Evolutionary conservation across 1,284 basidiomycete species (phyloP), one percentile per base, ranked within the genome.

Genomic region (Sanghuangporus sanghuang): DNA sequence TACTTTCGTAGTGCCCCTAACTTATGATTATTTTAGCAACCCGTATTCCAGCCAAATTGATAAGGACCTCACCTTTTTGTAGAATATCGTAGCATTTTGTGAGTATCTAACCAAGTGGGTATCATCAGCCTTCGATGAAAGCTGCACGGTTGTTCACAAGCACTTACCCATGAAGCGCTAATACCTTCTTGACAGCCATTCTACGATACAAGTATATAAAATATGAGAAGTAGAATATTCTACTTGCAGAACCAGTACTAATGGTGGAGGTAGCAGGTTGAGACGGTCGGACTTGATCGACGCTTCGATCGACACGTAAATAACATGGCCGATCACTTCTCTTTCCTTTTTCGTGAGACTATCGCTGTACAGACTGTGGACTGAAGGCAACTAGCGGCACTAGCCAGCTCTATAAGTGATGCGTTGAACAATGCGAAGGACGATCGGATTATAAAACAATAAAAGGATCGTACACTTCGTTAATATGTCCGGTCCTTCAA

Each of bases 31-130:
- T 14, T 40, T 61, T 48, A 67, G 36, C 23, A 40, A 54, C 16
- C 39, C 39, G 27, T 60, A 57, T 36, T 27, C 38, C 23, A 9
- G 39, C 59, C 8, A 46, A 49, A 27, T 46, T 32, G 12, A 21
- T 38, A 35, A 42, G 52, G 21, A 46, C 84, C 84, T 69, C 64
- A 91, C 93, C 73, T 91, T 83, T 77, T 92, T 94, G 71, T 82
- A 87, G 75, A 94, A 90, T 68, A 93, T 88, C 58, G 70, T 77
- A 3, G 86, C 89, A 69, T 91, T 95, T 73, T 95, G 93, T 5
- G 91, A 85, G 72, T 90, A 93, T 21, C 93, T 94, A 66, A 68
- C 16, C 70, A 66, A 64, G 74, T 67, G 27, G 74, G 68, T 58
- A 73, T 39, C 39, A 36, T 42, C 71, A 44, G 62, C 65, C 65